Base-by-base conservation (phyloP, 371 early-diverging fungal species). In the Gilbertella persicaria region DNA sequence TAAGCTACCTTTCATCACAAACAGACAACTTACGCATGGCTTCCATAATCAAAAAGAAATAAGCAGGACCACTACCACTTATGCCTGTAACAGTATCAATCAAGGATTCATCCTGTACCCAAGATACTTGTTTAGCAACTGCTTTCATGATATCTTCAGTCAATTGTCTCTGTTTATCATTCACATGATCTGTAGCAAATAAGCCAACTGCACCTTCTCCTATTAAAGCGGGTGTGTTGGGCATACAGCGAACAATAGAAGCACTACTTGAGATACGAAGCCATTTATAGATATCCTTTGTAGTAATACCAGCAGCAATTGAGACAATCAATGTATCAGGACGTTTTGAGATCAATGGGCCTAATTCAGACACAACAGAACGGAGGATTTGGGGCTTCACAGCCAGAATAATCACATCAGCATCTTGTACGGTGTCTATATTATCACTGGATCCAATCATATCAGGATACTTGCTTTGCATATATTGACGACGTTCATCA, bases 41-140 rank as follows among this genome's bases (percentile, higher is more conserved):
- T 72, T 97, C 96, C 72, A 92, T 84, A 61, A 95, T 75, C 59
- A 93, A 75, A 75, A 95, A 96, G 69, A 94, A 95, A 72, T 94
- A 96, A 13, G 97, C 97, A 6, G 97, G 97, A 5, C 95, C 97
- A 33, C 79, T 83, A 39, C 94, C 96, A 44, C 90, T 88, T 40
- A 95, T 73, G 5, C 88, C 94, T 2, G 95, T 94, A 24, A 95
- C 94, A 2, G 93, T 84, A 66, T 96, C 96, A 44, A 96, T 82
- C 46, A 85, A 76, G 0, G 69, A 50, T 60, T 96, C 94, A 4
- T 75, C 58, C 13, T 86, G 82, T 12, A 94, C 89, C 94, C 94
- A 95, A 53, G 82, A 82, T 2, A 86, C 80, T 58, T 81, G 67
- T 69, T 90, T 89, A 24, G 92, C 83, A 19, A 95, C 84, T 6